Base-by-base conservation (phyloP, 2,329 filamentous ascomycete genomes). In the Colletotrichum paranaense region DNA sequence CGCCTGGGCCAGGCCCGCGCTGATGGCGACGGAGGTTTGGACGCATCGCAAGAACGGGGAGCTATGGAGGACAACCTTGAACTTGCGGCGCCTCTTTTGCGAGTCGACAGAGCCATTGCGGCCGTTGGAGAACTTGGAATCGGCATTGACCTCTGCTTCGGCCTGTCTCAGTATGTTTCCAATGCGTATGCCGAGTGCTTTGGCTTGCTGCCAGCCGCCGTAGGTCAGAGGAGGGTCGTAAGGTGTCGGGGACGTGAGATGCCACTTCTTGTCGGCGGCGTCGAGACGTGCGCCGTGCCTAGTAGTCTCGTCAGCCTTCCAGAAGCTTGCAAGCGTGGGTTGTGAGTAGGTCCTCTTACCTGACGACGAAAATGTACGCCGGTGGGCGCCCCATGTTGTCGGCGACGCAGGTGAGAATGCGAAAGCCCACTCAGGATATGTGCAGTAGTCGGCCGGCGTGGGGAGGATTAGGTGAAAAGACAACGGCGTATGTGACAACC, bases 171-270 rank as follows among this genome's bases (percentile, higher is more conserved):
- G 84, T 35, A 98, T 90, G 77, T 88, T 92, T n/a, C 91, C 93
- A 75, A 99, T 98, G 74, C 95, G 92, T 74, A 92, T 88, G 19
- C 97, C 97, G 28, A 98, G 89, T 5, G 92, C 91, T 77, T 93
- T 92, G 67, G 94, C 92, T 82, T 98, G 97, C 16, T 92, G 90
- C 93, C 97, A 98, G 76, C 97, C 97, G 77, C 94, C 94, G 80
- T 98, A 98, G 3, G 95, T 98, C 71, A 99, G 88, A 62, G 97
- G 97, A 76, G 97, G 94, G 77, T 99, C 96, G 86, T 98, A 99
- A 2, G 97, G 97, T 6, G 95, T 95, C 1, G 95, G 94, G 6
- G 97, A 98, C 35, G 94, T 93, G 67, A 98, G 89, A 82, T 98
- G 95, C 97, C 97, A 99, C 82, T 94, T 91, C 81, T 95, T 95